These are phyloP conservation scores for Ilyonectria mors-panacis DNA, from an alignment of 2,329 filamentous ascomycete genomes.

Conservation along the genomic window DNA sequence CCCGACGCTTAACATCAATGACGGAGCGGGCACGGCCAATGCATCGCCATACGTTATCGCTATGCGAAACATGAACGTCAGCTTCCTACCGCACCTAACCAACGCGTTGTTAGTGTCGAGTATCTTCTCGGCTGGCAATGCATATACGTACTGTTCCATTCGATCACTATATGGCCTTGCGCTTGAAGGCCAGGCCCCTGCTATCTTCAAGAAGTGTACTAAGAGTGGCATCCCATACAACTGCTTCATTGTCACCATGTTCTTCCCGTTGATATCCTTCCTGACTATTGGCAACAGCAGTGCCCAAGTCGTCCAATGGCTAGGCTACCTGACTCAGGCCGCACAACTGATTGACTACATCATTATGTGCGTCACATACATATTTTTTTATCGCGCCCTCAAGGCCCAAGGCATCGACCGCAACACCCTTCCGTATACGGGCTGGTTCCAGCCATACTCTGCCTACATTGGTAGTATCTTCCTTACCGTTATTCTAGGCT, in stretches of 20 bases:
- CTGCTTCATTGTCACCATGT: slow-evolving; percentile 20
- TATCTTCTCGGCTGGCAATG: slow-evolving; percentile 26
- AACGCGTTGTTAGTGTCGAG: slow-evolving; percentile 18
- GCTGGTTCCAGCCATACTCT: slow-evolving; percentile 70
- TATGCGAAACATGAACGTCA: slow-evolving; percentile 15
- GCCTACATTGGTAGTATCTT: slow-evolving; percentile 58
- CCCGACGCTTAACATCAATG: slow-evolving; percentile 43
- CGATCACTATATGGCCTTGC: slow-evolving; percentile 52
- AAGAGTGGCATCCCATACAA: slow-evolving; percentile 12
- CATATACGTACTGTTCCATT: slow-evolving; percentile 15
- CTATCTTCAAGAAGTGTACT: slow-evolving; percentile 6
- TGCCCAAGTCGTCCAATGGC: slow-evolving; percentile 61
- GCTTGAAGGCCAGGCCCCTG: slow-evolving; percentile 24
- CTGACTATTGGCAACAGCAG: neutral
- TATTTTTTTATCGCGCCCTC: slow-evolving; percentile 65
- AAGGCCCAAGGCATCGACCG: slow-evolving; percentile 67
- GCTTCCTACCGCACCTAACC: slow-evolving; percentile 12
- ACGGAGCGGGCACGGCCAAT: slow-evolving; percentile 55
- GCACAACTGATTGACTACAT: slow-evolving; percentile 73
- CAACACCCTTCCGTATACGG: slow-evolving; percentile 67
- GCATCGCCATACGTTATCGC: slow-evolving; percentile 72
- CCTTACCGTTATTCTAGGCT: neutral
- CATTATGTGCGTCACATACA: slow-evolving; percentile 62
- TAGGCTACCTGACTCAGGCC: slow-evolving; percentile 68
- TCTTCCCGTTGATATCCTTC: slow-evolving; percentile 16